phyloP scores from a whole-genome alignment of 139 green algal species.

The Chlorokybus atmophyticus region DNA sequence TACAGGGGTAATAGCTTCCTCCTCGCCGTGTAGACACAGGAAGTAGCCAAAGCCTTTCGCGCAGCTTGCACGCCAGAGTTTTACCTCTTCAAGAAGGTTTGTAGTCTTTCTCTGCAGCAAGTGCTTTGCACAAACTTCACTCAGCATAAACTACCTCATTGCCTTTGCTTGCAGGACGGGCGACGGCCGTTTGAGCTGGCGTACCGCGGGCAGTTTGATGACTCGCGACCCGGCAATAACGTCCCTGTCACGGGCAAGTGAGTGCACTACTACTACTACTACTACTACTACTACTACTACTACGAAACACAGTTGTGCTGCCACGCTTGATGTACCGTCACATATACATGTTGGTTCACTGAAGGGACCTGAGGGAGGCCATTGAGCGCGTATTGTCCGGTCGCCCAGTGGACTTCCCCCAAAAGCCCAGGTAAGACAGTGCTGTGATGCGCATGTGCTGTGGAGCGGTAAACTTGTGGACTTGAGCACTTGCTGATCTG shows the following conservation, averaged over 20 bases:
- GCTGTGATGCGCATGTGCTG: too few relatives aligned
- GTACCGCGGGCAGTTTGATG: constrained; percentile 72
- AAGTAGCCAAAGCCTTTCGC: constrained; percentile 61
- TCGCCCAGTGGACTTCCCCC: constrained; percentile 5
- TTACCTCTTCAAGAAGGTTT: constrained; percentile 55
- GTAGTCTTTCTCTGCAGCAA: constrained; percentile 12
- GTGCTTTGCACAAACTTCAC: neutral
- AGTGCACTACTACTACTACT: constrained; percentile 4
- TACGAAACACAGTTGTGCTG: constrained; percentile 1
- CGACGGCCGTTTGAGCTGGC: constrained; percentile 35
- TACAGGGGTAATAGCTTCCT: too few relatives aligned
- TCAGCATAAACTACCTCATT: neutral
- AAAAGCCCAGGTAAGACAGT: constrained; percentile 20
- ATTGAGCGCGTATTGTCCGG: constrained; percentile 44
- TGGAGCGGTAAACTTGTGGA: too few relatives aligned
- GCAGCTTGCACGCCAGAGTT: constrained; percentile 69
- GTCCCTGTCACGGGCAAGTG: constrained; percentile 31
- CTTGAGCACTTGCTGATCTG: too few relatives aligned
- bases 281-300: neutral
- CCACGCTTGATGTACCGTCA: neutral
- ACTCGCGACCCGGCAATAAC: constrained; percentile 33
- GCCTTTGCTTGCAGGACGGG: constrained; percentile 20
- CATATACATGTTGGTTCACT: constrained; percentile 12
- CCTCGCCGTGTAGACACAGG: constrained; percentile 47
- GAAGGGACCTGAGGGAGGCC: constrained; percentile 42